Evolutionary conservation across 371 early-diverging fungal genomes (phyloP).

Genomic region (Mortierella sp.): DNA sequence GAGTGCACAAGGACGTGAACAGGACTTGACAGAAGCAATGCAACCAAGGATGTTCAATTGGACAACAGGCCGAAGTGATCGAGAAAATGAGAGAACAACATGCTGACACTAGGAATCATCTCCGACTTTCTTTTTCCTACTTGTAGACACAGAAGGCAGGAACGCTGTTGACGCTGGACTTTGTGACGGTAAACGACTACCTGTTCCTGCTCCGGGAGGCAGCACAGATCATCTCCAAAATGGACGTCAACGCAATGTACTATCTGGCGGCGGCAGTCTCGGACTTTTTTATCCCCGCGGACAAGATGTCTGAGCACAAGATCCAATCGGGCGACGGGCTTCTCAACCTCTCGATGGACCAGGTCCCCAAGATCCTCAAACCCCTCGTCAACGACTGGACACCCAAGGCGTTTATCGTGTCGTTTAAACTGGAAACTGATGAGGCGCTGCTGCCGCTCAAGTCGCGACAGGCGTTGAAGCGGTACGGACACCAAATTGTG

Average conservation of each 20-base stretch:
- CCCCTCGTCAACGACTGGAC: conserved; percentile 96
- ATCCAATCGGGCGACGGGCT: conserved; percentile 94
- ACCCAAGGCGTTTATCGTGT: conserved; percentile 86
- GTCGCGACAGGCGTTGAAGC: conserved; percentile 81
- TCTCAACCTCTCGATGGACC: conserved; percentile 88
- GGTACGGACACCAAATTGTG: conserved; percentile 97
- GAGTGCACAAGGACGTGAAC: neutral
- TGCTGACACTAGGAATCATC: neutral
- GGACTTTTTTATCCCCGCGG: conserved; percentile 95
- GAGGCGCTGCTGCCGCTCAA: conserved; percentile 83
- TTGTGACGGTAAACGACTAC: conserved; percentile 94
- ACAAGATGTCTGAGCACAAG: conserved; percentile 88
- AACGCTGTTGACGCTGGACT: conserved; percentile 84
- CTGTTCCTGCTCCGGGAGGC: conserved; percentile 88
- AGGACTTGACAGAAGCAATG: neutral
- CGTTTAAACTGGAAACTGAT: conserved; percentile 99
- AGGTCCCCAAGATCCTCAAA: conserved; percentile 96
- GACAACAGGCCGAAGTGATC: too few species aligned
- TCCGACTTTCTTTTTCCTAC: neutral
- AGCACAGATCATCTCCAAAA: conserved; percentile 73
- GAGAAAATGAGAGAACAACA: neutral
- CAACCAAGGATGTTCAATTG: neutral
- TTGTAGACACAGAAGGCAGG: conserved; percentile 68
- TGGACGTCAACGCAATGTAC: conserved; percentile 85
- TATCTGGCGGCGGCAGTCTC: conserved; percentile 98